phyloP scores from a whole-genome alignment of 2,329 filamentous ascomycete species.

The Mycogone perniciosa region DNA sequence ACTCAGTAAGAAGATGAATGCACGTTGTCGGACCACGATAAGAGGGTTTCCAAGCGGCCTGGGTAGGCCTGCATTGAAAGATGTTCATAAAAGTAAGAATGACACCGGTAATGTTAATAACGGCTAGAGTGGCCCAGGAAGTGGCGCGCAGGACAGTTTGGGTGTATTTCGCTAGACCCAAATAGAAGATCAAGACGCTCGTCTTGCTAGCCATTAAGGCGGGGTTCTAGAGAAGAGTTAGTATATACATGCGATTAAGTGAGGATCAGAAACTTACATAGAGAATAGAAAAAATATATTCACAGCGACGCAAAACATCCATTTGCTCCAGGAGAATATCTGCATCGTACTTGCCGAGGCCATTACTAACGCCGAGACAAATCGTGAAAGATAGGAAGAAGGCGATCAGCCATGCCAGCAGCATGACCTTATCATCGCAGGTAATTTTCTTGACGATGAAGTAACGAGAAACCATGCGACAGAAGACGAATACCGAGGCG shows the following conservation, averaged over 20 bases:
- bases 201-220: slow-evolving; percentile 87
- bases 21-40: slow-evolving; percentile 34
- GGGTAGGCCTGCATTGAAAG: slow-evolving; percentile 73
- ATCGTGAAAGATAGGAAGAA: slow-evolving; percentile 63
- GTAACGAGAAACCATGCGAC: slow-evolving; percentile 66
- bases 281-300: slow-evolving; percentile 60
- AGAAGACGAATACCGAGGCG: slow-evolving; percentile 66
- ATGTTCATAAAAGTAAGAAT: slow-evolving; percentile 81
- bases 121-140: slow-evolving; percentile 70
- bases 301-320: slow-evolving; percentile 43
- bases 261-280: slow-evolving; percentile 40
- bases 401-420: slow-evolving; percentile 68
- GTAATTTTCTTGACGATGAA: slow-evolving; percentile 65
- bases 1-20: slow-evolving; percentile 54
- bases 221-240: slow-evolving; percentile 57
- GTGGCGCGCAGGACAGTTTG: slow-evolving; percentile 70
- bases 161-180: slow-evolving; percentile 71
- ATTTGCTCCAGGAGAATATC: slow-evolving; percentile 48
- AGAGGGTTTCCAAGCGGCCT: slow-evolving; percentile 56
- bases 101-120: slow-evolving; percentile 73
- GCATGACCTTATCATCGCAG: slow-evolving; percentile 76
- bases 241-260: not conserved
- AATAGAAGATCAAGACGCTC: slow-evolving; percentile 86
- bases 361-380: slow-evolving; percentile 55
- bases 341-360: slow-evolving; percentile 61